Evolutionary conservation across 2,329 filamentous ascomycete genomes (phyloP).

Genomic region (Neofusicoccum umdonicola): DNA sequence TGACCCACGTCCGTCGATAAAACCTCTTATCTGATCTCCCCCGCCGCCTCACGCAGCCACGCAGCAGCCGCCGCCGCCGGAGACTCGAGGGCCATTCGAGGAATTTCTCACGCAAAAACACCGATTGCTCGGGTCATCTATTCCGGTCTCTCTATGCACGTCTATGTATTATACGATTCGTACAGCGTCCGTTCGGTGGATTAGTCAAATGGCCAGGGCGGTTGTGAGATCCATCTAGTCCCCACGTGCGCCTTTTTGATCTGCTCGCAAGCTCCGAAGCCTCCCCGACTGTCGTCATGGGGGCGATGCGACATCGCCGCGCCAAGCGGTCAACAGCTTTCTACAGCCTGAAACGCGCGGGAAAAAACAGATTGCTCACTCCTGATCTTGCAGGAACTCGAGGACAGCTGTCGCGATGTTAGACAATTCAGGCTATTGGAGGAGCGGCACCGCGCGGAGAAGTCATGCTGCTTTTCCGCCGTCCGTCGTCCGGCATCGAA

Average conservation of each 20-base stretch:
- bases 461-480: background rate
- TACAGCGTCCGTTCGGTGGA: background rate
- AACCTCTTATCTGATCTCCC: constrained; percentile 11
- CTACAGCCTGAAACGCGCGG: background rate
- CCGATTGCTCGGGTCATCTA: constrained; percentile 12
- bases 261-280: constrained; percentile 12
- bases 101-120: background rate
- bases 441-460: background rate
- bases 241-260: constrained; percentile 10
- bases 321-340: background rate
- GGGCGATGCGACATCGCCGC: background rate
- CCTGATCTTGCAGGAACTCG: constrained; percentile 59
- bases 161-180: constrained; percentile 6
- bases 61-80: background rate
- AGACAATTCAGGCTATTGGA: background rate
- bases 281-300: constrained; percentile 5
- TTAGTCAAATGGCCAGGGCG: constrained; percentile 11
- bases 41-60: background rate
- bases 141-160: background rate
- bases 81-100: background rate
- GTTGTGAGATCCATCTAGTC: constrained; percentile 6
- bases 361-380: constrained; percentile 27
- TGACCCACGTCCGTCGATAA: background rate
- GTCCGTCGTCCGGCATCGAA: background rate
- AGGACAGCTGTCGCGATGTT: constrained; percentile 54